These are phyloP conservation scores for Saccharomyces pastorianus DNA, from an alignment of 1,139 yeast genomes.

Conservation along the genomic window DNA sequence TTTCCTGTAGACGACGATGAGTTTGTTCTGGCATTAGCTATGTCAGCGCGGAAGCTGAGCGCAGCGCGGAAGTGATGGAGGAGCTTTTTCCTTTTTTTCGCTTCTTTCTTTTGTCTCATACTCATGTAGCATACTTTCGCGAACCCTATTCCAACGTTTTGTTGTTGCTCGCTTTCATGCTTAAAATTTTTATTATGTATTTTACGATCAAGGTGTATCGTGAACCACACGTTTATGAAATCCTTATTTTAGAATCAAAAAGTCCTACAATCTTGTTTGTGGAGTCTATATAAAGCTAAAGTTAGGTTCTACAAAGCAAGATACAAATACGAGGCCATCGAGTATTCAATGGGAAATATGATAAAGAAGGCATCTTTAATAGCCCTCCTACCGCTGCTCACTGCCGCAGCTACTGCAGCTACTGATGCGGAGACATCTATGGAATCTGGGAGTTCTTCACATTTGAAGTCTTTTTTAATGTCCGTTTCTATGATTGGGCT, in stretches of 20 bases:
- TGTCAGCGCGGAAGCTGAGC: constrained; percentile 10
- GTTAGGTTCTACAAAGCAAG: background rate
- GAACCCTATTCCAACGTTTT: background rate
- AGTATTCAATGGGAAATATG: background rate
- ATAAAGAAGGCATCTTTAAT: background rate
- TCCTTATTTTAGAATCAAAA: background rate
- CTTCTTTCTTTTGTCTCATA: background rate
- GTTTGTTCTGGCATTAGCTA: constrained; percentile 24
- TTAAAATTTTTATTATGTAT: background rate
- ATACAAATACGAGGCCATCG: background rate
- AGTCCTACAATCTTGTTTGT: background rate
- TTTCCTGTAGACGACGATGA: constrained; percentile 22
- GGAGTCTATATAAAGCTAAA: background rate
- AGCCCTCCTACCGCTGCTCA: constrained; percentile 4
- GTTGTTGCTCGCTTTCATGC: background rate
- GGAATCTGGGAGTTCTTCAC: constrained; percentile 7
- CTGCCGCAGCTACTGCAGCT: constrained; percentile 7
- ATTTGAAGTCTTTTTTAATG: constrained; percentile 47
- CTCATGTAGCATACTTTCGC: background rate
- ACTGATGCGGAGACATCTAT: constrained; percentile 1
- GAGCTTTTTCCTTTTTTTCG: background rate
- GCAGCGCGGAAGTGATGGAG: background rate
- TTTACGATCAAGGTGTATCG: background rate
- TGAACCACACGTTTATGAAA: background rate
- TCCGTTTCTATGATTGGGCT: constrained; percentile 80